Base-by-base conservation (phyloP, 2,329 filamentous ascomycete genomes). In the Trichoderma atrobrunneum region DNA sequence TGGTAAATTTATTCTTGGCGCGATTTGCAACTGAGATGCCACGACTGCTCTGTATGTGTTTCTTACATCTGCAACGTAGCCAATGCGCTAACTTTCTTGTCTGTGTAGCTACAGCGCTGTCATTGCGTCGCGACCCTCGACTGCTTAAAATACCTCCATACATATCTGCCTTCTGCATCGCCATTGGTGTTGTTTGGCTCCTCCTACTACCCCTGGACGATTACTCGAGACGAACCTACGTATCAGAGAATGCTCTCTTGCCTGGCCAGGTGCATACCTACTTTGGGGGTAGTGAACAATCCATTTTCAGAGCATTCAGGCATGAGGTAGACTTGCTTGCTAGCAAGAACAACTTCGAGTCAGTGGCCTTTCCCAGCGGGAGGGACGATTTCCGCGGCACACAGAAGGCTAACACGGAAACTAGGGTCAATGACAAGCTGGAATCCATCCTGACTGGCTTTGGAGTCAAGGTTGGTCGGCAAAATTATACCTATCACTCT, bases 221-320 rank as follows among this genome's bases (percentile, higher is more conserved):
- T 76, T 97, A 98, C 84, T 97, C 94, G 65, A 90, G 96, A 75
- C 88, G 89, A 73, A 99, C 95, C 1, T 99, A 99, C 82, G 96
- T 99, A 72, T 98, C 95, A 57, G 96, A 99, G 82, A 99, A 99
- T 81, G 96, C 96, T 12, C 89, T 99, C 39, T 86, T 99, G 16
- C 96, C 96, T 0, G 96, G 95, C 2, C 96, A 99, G 82, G 96
- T 98, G 10, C 95, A 98, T 83, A 97, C 96, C 1, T 99, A 99
- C 82, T 99, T 99, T 80, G 91, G 93, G 7, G 96, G 96, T 21
- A 97, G 94, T 81, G 96, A 99, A 80, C 95, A 98, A 84, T 93
- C 98, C 81, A 89, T 98, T 75, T 95, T 98, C 79, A 89, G 94
- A 61, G 96, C 94, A 8, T 98, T 97, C 81, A 90, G 92, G 78